phyloP scores from a whole-genome alignment of 2,329 filamentous ascomycete genomes.

The Helminthosporium solani region DNA sequence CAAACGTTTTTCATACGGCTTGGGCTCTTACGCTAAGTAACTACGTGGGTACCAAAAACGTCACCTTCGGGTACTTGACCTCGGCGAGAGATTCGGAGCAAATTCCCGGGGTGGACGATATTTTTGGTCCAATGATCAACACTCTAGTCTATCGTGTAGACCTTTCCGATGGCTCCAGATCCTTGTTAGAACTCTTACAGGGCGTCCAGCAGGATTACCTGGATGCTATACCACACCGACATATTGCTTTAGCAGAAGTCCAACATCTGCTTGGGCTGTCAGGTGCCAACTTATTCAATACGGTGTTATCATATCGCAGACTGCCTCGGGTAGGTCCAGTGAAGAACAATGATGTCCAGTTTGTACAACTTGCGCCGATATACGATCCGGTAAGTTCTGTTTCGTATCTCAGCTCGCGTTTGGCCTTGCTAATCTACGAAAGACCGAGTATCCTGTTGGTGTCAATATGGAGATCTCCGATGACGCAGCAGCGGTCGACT shows the following conservation, averaged over 20 bases:
- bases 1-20: constrained; percentile 48
- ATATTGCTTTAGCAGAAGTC: constrained; percentile 49
- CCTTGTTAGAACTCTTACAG: constrained; percentile 43
- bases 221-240: constrained; percentile 47
- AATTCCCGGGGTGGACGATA: constrained; percentile 43
- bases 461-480: constrained; percentile 52
- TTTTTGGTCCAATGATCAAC: constrained; percentile 52
- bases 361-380: constrained; percentile 38
- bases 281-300: constrained; percentile 48
- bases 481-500: constrained; percentile 29
- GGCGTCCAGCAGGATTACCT: constrained; percentile 51
- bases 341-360: constrained; percentile 33
- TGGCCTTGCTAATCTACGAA: neutral
- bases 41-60: constrained; percentile 40
- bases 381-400: constrained; percentile 42
- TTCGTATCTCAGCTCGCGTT: neutral
- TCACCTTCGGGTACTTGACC: constrained; percentile 50
- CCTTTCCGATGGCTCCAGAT: constrained; percentile 29
- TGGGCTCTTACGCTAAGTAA: constrained; percentile 44
- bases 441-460: constrained; percentile 50
- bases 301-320: constrained; percentile 50
- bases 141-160: constrained; percentile 48
- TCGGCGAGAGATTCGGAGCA: constrained; percentile 44
- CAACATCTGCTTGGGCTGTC: constrained; percentile 44
- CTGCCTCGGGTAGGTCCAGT: constrained; percentile 35